Conservation (phyloP, 805 yeast genomes). For the Wickerhamiella parazyma region DNA sequence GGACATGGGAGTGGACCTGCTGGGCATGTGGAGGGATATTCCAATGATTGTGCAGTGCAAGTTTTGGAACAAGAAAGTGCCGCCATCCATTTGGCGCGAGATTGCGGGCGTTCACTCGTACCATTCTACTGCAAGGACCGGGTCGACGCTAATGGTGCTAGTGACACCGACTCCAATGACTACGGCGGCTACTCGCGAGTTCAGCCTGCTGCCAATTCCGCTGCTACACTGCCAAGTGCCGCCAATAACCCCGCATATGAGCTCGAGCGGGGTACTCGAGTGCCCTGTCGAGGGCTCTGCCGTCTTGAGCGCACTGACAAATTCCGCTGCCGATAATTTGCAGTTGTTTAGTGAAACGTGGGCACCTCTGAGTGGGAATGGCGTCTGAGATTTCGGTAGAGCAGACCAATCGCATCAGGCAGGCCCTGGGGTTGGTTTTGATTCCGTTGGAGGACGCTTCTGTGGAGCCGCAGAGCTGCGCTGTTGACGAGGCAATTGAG, state of each 20-base stretch:
- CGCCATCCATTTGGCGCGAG: conserved; percentile 11
- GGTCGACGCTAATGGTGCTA: conserved; percentile 8
- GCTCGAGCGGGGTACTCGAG: not conserved
- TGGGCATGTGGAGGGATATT: conserved; percentile 9
- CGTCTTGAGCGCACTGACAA: not conserved
- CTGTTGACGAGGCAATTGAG: not conserved
- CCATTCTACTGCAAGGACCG: not conserved
- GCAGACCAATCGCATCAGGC: conserved; percentile 9
- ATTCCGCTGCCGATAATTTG: conserved; percentile 8
- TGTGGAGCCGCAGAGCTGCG: not conserved
- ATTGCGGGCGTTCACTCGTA: conserved; percentile 9
- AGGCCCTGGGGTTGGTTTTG: conserved; percentile 4
- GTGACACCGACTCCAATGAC: conserved; percentile 13
- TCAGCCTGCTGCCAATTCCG: conserved; percentile 6
- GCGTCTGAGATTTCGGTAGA: conserved; percentile 7
- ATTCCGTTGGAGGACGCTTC: not conserved
- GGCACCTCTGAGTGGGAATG: not conserved
- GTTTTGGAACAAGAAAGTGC: conserved; percentile 11
- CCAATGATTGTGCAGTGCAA: conserved; percentile 13
- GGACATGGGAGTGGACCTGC: conserved; percentile 12
- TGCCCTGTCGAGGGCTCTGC: not conserved
- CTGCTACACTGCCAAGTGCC: conserved; percentile 9
- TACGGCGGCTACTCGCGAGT: conserved; percentile 5
- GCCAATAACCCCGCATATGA: not conserved
- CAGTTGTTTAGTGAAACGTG: not conserved